Evolutionary conservation across 371 early-diverging fungal genomes (phyloP).

Genomic region (Capillidium heterosporum): DNA sequence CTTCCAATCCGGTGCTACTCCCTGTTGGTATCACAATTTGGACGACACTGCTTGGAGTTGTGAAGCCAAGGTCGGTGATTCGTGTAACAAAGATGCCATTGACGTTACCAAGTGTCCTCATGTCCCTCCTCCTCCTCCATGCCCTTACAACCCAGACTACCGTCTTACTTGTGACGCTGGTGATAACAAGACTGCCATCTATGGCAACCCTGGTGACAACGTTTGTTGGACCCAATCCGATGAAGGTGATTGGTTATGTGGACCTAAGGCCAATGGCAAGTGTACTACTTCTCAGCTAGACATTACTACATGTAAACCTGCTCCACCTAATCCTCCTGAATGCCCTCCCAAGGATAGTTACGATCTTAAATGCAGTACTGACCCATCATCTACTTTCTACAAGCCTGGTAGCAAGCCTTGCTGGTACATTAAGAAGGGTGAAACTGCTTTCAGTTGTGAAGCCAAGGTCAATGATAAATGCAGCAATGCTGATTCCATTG

Average conservation of each 20-base stretch:
- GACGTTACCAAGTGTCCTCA: neutral
- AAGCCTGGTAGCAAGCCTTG: too few relatives aligned
- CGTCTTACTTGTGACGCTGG: neutral
- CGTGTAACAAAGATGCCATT: neutral
- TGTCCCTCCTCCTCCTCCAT: neutral
- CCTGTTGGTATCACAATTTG: neutral
- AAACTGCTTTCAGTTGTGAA: neutral
- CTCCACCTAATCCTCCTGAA: neutral
- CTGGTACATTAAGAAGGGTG: neutral
- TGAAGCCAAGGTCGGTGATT: neutral
- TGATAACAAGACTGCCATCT: neutral
- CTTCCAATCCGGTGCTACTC: neutral
- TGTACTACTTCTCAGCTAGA: neutral
- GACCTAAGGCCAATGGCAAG: neutral
- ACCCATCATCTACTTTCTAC: too few relatives aligned
- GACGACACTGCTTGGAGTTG: neutral
- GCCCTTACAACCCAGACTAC: neutral
- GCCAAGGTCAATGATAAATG: neutral
- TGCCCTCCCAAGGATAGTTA: neutral
- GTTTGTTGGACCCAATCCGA: neutral
- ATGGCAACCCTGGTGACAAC: neutral
- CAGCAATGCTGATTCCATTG: neutral
- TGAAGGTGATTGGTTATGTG: neutral
- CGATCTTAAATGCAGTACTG: too few relatives aligned
- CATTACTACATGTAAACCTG: neutral